These are phyloP conservation scores for Metschnikowia lochheadii DNA, from an alignment of 805 yeast species.

Conservation along the genomic window DNA sequence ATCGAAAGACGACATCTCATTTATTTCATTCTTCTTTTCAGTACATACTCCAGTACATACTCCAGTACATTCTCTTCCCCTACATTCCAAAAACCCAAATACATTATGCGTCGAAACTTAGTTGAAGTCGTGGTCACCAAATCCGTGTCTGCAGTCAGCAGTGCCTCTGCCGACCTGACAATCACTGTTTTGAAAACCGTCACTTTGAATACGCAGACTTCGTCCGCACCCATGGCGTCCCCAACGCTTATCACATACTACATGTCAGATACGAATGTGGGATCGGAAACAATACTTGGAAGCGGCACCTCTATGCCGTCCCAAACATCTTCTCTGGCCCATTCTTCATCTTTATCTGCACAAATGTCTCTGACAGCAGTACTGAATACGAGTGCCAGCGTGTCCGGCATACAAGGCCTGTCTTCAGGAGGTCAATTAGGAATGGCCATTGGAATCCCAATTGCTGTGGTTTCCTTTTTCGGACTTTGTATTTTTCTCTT, in stretches of 20 bases:
- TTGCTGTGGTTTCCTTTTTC: slow-evolving; percentile 25
- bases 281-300: neutral
- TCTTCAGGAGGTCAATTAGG: slow-evolving; percentile 21
- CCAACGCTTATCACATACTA: neutral
- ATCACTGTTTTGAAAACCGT: neutral
- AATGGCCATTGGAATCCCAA: slow-evolving; percentile 30
- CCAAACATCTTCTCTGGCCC: neutral
- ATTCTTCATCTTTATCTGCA: neutral
- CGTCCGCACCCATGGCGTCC: neutral
- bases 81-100: neutral
- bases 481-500: slow-evolving; percentile 15
- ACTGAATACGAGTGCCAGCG: neutral
- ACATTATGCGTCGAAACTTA: neutral
- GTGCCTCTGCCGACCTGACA: neutral
- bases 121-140: slow-evolving; percentile 3
- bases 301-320: neutral
- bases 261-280: neutral
- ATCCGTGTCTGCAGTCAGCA: neutral
- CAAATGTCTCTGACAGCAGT: slow-evolving; percentile 1
- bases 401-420: slow-evolving; percentile 1
- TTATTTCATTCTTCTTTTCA: too few species aligned
- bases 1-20: neutral
- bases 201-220: neutral
- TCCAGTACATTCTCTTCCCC: neutral
- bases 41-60: neutral